These are phyloP conservation scores for Boletus reticuloceps DNA, from an alignment of 768 basidiomycete genomes.

Conservation along the genomic window DNA sequence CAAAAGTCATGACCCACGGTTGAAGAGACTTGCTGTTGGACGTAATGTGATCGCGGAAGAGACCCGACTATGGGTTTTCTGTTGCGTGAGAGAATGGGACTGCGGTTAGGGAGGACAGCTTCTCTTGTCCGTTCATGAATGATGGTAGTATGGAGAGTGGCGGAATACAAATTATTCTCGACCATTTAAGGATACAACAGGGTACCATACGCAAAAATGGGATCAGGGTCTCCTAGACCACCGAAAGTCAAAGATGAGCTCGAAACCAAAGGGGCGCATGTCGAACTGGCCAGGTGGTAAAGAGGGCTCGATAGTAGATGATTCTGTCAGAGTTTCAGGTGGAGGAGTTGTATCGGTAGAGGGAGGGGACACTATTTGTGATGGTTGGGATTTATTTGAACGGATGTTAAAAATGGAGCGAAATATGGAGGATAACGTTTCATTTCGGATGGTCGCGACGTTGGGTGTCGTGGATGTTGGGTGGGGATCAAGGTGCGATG, in stretches of 20 bases:
- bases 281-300: conserved; percentile 59
- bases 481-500: conserved; percentile 15
- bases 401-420: conserved; percentile 24
- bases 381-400: conserved; percentile 1
- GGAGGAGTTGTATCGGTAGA: neutral
- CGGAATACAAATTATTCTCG: conserved; percentile 12
- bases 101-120: no score
- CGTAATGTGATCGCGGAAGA: neutral
- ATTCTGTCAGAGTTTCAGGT: conserved; percentile 5
- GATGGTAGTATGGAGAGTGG: neutral
- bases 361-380: neutral
- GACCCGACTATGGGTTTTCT: neutral
- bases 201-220: conserved; percentile 8
- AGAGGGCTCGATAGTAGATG: conserved; percentile 10
- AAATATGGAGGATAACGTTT: conserved; percentile 22
- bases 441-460: conserved; percentile 7
- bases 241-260: conserved; percentile 70
- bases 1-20: neutral
- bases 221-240: conserved; percentile 44
- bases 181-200: conserved; percentile 20
- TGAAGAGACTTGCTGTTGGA: neutral
- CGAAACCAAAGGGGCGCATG: conserved; percentile 68
- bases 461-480: conserved; percentile 8
- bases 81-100: neutral
- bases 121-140: neutral